Evolutionary conservation across 2,329 filamentous ascomycete species (phyloP).

Genomic region (Tolypocladium paradoxum): DNA sequence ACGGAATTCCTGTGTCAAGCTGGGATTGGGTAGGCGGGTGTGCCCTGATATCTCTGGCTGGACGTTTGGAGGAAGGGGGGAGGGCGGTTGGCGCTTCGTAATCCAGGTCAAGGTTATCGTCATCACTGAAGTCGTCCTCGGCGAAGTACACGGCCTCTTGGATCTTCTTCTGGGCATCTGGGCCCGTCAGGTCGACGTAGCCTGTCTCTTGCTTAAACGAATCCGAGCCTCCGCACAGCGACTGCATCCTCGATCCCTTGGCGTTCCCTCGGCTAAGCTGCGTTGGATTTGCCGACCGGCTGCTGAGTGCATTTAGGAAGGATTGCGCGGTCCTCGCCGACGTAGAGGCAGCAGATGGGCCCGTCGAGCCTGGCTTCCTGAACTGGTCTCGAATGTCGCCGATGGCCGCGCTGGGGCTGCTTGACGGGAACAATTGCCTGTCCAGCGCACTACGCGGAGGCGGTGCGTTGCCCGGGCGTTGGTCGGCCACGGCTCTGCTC

Average conservation of each 20-base stretch:
- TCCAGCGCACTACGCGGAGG: constrained; percentile 24
- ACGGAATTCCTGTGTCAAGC: constrained; percentile 39
- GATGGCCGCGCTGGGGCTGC: constrained; percentile 35
- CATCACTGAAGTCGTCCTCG: constrained; percentile 81
- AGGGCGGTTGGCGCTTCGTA: constrained; percentile 49
- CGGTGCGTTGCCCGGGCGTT: constrained; percentile 20
- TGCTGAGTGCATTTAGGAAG: constrained; percentile 14
- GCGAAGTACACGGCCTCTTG: constrained; percentile 46
- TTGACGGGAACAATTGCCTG: constrained; percentile 48
- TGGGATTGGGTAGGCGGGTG: constrained; percentile 17
- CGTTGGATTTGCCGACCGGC: constrained; percentile 22
- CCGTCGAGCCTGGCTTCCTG: constrained; percentile 29
- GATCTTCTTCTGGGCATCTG: constrained; percentile 15
- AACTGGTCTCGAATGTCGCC: constrained; percentile 40
- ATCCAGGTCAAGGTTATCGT: constrained; percentile 63
- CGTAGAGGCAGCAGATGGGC: constrained; percentile 22
- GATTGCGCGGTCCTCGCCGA: constrained; percentile 27
- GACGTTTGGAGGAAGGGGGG: constrained; percentile 19
- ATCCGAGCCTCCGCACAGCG: constrained; percentile 32
- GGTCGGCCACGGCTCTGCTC: constrained; percentile 4
- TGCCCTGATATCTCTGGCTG: constrained; percentile 14
- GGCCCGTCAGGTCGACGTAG: constrained; percentile 23
- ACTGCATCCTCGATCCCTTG: constrained; percentile 24
- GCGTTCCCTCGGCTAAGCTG: constrained; percentile 9
- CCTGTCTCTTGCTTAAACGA: constrained; percentile 30